Evolutionary conservation across 768 basidiomycete genomes (phyloP), one percentile per base, ranked within the genome.

Genomic region (Boletus reticulatus): DNA sequence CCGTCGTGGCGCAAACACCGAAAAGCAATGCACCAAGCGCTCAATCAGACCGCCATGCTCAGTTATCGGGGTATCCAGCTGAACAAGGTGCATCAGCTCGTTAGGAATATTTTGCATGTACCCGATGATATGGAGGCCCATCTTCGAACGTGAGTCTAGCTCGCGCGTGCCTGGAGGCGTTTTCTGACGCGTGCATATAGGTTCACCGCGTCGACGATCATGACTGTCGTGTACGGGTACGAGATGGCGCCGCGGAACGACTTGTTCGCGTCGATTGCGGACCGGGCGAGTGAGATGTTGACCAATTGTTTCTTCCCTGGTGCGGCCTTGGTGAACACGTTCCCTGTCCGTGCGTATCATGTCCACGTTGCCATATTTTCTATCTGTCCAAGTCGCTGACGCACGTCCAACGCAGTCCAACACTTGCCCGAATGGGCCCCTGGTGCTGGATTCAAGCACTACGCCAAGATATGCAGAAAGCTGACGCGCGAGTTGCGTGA

Each of bases 1-100:
- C 48, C 71, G 2, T 57, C 54, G 43, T 79, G 76, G 78, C 69
- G 75, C 9, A 63, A 58, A 32, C 72, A 77, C 52, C 61, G 76
- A 34, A 68, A 72, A 43, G 64, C 72, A 34, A 70, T 72, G 54
- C 74, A 76, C 41, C 73, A 77, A 36, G 62, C 61, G n/a, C 67
- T 76, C 58, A 66, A 64, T 43, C 67, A 64, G n/a, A 67, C 66
- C 5, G 66, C 68, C 0, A 56, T 65, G 55, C 6, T 62, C n/a
- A 57, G 56, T 13, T 78, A 75, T 43, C 59, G 62, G 0, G 60
- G 62, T 4, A 60, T 76, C 8, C 75, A 78, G 46, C 58, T 65
- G 13, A 52, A 57, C 44, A 73, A 67, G 53, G 64, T 71, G 3
- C 66, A 65, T 20, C 67, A 68, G 12, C 62, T 78, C 46, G 60